phyloP scores from a whole-genome alignment of 768 basidiomycete species.

The Epithele typhae region DNA sequence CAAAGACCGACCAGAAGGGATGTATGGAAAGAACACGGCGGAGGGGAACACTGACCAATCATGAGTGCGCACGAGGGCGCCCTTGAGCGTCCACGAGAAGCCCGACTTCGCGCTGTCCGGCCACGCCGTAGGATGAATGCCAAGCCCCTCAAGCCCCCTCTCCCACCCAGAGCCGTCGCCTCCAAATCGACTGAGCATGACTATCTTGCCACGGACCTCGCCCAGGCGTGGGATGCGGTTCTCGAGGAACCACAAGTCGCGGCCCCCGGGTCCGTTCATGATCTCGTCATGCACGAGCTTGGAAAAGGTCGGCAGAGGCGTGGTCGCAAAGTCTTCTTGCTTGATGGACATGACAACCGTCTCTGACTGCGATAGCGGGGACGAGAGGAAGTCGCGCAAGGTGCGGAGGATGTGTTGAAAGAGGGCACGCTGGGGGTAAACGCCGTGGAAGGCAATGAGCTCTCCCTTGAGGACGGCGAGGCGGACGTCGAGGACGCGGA shows the following conservation, averaged over 20 bases:
- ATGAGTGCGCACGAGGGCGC: slow-evolving; percentile 67
- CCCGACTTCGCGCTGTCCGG: slow-evolving; percentile 71
- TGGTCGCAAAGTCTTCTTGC: slow-evolving; percentile 66
- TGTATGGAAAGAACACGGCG: background rate
- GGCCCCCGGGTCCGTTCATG: slow-evolving; percentile 42
- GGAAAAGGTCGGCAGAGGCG: slow-evolving; percentile 52
- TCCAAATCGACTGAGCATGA: slow-evolving; percentile 86
- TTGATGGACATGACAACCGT: slow-evolving; percentile 86
- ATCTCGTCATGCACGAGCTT: slow-evolving; percentile 64
- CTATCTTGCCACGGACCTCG: slow-evolving; percentile 80
- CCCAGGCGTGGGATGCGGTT: slow-evolving; percentile 78
- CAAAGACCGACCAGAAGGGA: too few relatives aligned
- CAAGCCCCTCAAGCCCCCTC: slow-evolving; percentile 62
- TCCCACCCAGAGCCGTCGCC: slow-evolving; percentile 67
- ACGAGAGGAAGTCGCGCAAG: slow-evolving; percentile 61
- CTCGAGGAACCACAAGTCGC: slow-evolving; percentile 76
- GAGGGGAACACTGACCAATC: slow-evolving; percentile 63
- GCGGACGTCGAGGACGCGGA: slow-evolving; percentile 79
- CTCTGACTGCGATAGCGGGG: slow-evolving; percentile 54
- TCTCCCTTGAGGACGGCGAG: slow-evolving; percentile 59
- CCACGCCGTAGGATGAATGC: slow-evolving; percentile 87
- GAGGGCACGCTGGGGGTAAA: slow-evolving; percentile 63
- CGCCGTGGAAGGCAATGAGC: slow-evolving; percentile 78
- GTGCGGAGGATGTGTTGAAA: slow-evolving; percentile 63
- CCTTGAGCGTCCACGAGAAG: slow-evolving; percentile 76